Percentiles rank a stretch among this genome's conserved stretches.
Evolutionary conservation across 2,329 filamentous ascomycete species (phyloP).

Genomic region (Alternaria solani): DNA sequence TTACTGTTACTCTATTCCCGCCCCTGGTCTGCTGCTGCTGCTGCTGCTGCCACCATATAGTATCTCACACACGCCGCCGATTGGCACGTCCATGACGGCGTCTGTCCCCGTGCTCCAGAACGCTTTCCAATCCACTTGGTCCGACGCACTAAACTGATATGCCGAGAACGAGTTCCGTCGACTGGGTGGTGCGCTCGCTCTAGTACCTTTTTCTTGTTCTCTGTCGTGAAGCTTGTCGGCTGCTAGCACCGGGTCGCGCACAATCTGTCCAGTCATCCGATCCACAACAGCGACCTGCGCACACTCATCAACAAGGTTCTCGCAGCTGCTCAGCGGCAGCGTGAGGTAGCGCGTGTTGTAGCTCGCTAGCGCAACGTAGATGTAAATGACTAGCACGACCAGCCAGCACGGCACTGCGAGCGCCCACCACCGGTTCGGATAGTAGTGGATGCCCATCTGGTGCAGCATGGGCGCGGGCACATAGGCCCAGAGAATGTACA

Average conservation of each 20-base stretch:
- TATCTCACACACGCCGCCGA: conserved; percentile 94
- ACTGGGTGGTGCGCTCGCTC: conserved; percentile 51
- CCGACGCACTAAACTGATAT: conserved; percentile 49
- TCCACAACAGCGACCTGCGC: conserved; percentile 87
- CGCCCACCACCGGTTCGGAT: conserved; percentile 97
- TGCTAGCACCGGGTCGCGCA: conserved; percentile 42
- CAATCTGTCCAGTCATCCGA: conserved; percentile 65
- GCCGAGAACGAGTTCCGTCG: conserved; percentile 40
- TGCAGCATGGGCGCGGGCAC: conserved; percentile 91
- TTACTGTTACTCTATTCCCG: conserved; percentile 20
- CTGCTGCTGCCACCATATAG: no score
- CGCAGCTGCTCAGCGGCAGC: conserved; percentile 77
- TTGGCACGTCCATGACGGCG: conserved; percentile 94
- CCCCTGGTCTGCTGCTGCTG: no score
- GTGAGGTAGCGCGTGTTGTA: conserved; percentile 94
- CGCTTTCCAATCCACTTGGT: conserved; percentile 73
- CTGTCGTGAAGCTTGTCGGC: conserved; percentile 28
- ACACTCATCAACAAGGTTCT: conserved; percentile 91
- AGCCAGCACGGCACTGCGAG: conserved; percentile 90
- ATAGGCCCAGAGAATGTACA: conserved; percentile 83
- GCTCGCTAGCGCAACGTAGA: conserved; percentile 88
- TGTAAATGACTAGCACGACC: conserved; percentile 87
- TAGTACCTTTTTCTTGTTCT: conserved; percentile 51
- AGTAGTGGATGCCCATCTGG: conserved; percentile 93
- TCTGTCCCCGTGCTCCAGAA: conserved; percentile 95